Percentiles rank a stretch among this genome's conserved stretches.
phyloP scores from a whole-genome alignment of 176 grass and related monocot genomes.

The Oryza longistaminata region DNA sequence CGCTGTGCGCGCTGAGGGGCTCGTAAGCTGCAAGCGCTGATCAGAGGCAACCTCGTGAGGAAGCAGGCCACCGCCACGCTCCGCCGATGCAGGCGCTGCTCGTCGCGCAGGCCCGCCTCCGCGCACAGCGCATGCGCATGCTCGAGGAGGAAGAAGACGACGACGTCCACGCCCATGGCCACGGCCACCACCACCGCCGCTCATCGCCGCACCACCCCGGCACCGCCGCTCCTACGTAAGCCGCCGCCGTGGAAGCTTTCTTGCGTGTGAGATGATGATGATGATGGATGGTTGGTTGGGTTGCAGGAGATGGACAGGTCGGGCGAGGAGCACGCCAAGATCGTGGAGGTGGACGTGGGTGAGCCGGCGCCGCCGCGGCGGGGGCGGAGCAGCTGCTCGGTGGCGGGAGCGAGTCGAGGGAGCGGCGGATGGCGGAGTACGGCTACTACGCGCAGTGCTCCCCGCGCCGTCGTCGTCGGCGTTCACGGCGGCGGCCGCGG shows the following conservation, averaged over 20 bases:
- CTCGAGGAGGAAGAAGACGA: slow-evolving; percentile 49
- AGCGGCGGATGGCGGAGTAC: slow-evolving; percentile 38
- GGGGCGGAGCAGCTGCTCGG: slow-evolving; percentile 57
- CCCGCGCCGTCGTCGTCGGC: slow-evolving; percentile 29
- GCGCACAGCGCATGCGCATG: slow-evolving; percentile 59
- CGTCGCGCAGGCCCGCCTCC: slow-evolving; percentile 58
- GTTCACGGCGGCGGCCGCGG: not conserved
- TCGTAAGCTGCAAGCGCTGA: slow-evolving; percentile 85
- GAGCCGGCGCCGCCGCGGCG: slow-evolving; percentile 43
- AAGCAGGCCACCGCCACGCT: slow-evolving; percentile 72
- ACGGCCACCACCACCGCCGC: slow-evolving; percentile 28
- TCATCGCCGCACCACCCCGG: slow-evolving; percentile 53
- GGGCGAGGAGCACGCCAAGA: slow-evolving; percentile 61
- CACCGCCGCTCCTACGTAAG: slow-evolving; percentile 66
- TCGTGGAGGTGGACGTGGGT: slow-evolving; percentile 71
- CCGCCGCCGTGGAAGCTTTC: not conserved
- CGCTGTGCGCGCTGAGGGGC: slow-evolving; percentile 69
- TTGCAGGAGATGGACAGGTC: slow-evolving; percentile 75
- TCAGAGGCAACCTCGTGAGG: slow-evolving; percentile 78
- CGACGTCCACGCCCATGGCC: not conserved
- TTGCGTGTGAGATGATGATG: no score
- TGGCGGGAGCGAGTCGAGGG: slow-evolving; percentile 24
- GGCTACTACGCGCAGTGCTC: slow-evolving; percentile 36
- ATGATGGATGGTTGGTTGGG: no score
- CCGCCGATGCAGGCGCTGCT: slow-evolving; percentile 80